Evolutionary conservation across 164 flowering plant species (phyloP).

Genomic region (Vitis amurensis): DNA sequence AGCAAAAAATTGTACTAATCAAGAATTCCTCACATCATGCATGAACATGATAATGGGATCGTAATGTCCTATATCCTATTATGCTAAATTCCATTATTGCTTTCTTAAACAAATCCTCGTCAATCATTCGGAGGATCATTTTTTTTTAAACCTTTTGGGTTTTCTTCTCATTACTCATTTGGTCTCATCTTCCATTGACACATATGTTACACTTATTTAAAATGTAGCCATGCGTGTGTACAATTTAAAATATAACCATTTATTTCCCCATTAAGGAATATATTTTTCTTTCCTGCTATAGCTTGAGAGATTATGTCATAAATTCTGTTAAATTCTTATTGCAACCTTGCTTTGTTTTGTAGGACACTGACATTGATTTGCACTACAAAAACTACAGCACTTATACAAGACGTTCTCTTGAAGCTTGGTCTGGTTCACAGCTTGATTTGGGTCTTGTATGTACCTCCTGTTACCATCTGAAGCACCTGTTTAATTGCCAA

Average conservation of each 20-base stretch:
- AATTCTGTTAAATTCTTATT: not conserved
- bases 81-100: too few relatives aligned
- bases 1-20: too few relatives aligned
- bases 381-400: conserved; percentile 61
- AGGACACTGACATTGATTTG: conserved; percentile 79
- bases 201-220: too few relatives aligned
- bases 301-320: not conserved
- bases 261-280: not conserved
- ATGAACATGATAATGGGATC: too few relatives aligned
- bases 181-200: not conserved
- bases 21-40: too few relatives aligned
- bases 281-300: not conserved
- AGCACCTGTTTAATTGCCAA: not conserved
- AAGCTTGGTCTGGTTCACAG: conserved; percentile 85
- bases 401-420: conserved; percentile 74
- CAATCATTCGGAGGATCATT: not conserved
- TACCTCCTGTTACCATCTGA: conserved; percentile 6
- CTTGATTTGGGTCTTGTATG: conserved; percentile 91
- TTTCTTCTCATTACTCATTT: not conserved
- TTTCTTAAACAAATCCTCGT: too few relatives aligned
- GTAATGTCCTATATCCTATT: too few relatives aligned
- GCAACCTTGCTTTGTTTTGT: conserved; percentile 12
- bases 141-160: not conserved
- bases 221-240: not conserved
- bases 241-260: not conserved